These are phyloP conservation scores for Podospora appendiculata DNA, from an alignment of 495 filamentous ascomycete genomes.

Conservation along the genomic window DNA sequence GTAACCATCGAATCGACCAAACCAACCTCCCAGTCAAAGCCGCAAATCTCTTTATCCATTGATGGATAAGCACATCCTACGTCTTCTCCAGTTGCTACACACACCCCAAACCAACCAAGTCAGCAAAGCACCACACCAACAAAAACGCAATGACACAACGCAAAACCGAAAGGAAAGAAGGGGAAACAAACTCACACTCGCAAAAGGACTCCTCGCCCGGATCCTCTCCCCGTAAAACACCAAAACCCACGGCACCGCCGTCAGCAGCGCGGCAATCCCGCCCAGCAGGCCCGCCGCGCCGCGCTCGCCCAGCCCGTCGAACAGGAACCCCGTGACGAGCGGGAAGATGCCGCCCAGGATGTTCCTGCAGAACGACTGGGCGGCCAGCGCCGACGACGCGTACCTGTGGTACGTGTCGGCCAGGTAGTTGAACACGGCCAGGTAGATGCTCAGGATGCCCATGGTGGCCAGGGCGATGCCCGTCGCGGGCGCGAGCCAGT, in stretches of 20 bases:
- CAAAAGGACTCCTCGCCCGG: slow-evolving; percentile 70
- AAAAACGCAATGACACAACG: neutral
- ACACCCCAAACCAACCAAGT: neutral
- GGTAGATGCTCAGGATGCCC: slow-evolving; percentile 83
- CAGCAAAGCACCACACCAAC: too few species aligned
- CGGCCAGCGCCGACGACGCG: slow-evolving; percentile 79
- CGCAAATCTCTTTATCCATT: neutral
- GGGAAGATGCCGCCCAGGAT: slow-evolving; percentile 79
- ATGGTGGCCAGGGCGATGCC: slow-evolving; percentile 69
- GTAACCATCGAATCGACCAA: neutral
- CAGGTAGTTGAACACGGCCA: slow-evolving; percentile 90
- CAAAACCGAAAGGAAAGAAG: neutral
- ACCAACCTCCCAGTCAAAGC: neutral
- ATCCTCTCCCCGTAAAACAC: slow-evolving; percentile 75
- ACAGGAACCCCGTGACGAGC: slow-evolving; percentile 64
- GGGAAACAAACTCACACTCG: slow-evolving; percentile 22
- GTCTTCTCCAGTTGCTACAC: slow-evolving; percentile 7
- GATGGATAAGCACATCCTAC: neutral
- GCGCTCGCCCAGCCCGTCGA: slow-evolving; percentile 60
- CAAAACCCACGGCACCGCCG: slow-evolving; percentile 78
- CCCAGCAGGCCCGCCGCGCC: slow-evolving; percentile 73
- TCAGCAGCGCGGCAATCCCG: slow-evolving; percentile 61
- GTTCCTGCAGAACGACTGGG: slow-evolving; percentile 80
- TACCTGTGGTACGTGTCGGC: slow-evolving; percentile 86
- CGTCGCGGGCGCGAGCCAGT: slow-evolving; percentile 71